phyloP scores from a whole-genome alignment of 176 grass and related monocot genomes.

The Oryza meridionalis region DNA sequence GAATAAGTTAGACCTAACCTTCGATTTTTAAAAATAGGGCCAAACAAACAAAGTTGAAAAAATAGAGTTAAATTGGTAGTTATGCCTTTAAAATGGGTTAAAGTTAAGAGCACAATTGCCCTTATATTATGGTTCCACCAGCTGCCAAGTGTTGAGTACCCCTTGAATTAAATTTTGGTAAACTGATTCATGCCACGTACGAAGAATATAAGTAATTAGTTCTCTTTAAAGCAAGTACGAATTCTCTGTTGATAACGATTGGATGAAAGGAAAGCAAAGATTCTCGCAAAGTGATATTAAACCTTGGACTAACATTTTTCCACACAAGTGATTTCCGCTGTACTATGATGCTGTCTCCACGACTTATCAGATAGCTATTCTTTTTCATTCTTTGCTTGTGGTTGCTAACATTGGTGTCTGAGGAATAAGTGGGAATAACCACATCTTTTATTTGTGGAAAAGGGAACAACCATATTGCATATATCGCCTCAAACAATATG shows the following conservation, averaged over 20 bases:
- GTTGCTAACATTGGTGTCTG: neutral
- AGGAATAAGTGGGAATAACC: neutral
- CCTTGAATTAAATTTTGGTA: no score
- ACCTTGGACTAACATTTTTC: constrained; percentile 4
- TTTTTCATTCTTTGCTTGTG: neutral
- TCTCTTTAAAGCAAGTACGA: neutral
- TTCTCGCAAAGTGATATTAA: neutral
- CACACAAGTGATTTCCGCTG: neutral
- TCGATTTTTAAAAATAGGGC: no score
- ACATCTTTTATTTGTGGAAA: neutral
- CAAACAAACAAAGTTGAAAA: no score
- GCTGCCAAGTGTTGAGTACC: neutral
- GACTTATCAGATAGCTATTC: neutral
- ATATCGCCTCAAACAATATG: neutral
- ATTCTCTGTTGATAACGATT: neutral
- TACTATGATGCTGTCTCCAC: constrained; percentile 12
- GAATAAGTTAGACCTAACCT: no score
- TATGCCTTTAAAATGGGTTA: no score
- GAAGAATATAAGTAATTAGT: neutral
- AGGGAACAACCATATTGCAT: neutral
- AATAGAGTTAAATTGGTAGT: no score
- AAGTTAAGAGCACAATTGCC: no score
- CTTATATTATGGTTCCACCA: neutral
- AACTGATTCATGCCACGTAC: neutral
- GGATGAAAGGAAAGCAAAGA: neutral